Evolutionary conservation across 1,139 yeast species (phyloP), one percentile per base, ranked within the genome.

Genomic region (Saccharomyces hybrid): DNA sequence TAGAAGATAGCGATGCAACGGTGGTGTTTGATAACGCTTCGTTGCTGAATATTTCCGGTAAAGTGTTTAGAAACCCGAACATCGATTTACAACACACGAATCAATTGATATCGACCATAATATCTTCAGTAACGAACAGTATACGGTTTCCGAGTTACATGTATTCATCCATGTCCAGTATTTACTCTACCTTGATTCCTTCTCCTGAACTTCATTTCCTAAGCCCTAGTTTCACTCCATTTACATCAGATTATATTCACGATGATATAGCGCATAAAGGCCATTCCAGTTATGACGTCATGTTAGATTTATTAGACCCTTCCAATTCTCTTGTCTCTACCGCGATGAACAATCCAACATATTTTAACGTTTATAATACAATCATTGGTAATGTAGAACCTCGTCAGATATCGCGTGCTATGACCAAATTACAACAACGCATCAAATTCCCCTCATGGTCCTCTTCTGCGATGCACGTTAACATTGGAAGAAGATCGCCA

Each of bases 1-100:
- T 89, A 4, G 93, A 88, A 59, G 82, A 79, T 63, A 87, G 96
- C 50, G 97, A 93, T 69, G 85, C 90, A 1, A 85, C 90, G 28
- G 78, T 90, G 47, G 95, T 93, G 2, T 85, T 91, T 65, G 98
- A 93, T 66, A 93, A 93, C 69, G 90, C 88, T 57, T 93, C 98
- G 0, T 72, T 93, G 56, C 78, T 85, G 61, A 69, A 74, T 55
- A 73, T 82, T 13, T 71, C 82, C 7, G 59, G 63, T 2, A 59
- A 59, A 53, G 68, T 67, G 4, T 66, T 68, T 47, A 59, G 64
- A 51, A 71, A 69, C 54, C 77, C 79, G 2, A 82, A 84, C 4
- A 67, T 69, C 8, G 66, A 68, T 50, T 85, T 85, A 65, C 82
- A 80, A 50, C 91, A 89, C 53, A 83, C 95, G 2, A 93, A 93